phyloP scores from a whole-genome alignment of 2,329 filamentous ascomycete genomes.

The Didymosphaeria variabile region DNA sequence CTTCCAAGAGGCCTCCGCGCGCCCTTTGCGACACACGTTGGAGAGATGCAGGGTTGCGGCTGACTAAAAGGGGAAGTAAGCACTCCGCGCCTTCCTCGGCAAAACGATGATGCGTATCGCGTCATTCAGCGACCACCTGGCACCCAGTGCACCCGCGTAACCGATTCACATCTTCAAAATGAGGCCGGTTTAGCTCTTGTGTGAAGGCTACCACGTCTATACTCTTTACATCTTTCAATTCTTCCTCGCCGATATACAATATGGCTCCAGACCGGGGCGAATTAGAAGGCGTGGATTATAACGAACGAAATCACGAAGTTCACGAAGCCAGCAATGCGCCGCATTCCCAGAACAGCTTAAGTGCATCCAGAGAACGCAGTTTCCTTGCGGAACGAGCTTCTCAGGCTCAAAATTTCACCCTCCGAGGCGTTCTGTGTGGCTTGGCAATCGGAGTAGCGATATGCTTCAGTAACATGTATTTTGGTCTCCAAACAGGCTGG shows the following conservation, averaged over 20 bases:
- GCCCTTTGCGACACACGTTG: constrained; percentile 31
- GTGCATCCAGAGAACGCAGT: constrained; percentile 27
- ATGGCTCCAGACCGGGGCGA: constrained; percentile 49
- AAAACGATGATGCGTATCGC: constrained; percentile 24
- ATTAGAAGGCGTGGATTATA: constrained; percentile 20
- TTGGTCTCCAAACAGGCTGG: constrained; percentile 92
- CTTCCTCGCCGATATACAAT: background rate
- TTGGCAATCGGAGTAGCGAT: constrained; percentile 87
- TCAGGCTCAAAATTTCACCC: constrained; percentile 77
- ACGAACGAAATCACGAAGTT: constrained; percentile 32
- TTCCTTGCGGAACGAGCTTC: constrained; percentile 45
- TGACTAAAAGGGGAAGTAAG: constrained; percentile 39
- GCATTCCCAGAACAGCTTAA: constrained; percentile 24
- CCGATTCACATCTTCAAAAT: background rate
- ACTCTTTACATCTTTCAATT: background rate
- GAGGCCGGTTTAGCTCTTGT: background rate
- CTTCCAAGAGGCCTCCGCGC: background rate
- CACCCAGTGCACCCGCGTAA: background rate
- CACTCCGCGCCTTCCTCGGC: constrained; percentile 5
- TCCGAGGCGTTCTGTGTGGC: constrained; percentile 81
- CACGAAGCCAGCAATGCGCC: constrained; percentile 28
- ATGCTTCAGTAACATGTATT: constrained; percentile 98
- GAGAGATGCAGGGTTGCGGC: constrained; percentile 20
- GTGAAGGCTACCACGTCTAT: background rate
- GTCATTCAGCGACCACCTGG: constrained; percentile 27